Base-by-base conservation (phyloP, 2,329 filamentous ascomycete species). In the Ophiostoma himal-ulmi region DNA sequence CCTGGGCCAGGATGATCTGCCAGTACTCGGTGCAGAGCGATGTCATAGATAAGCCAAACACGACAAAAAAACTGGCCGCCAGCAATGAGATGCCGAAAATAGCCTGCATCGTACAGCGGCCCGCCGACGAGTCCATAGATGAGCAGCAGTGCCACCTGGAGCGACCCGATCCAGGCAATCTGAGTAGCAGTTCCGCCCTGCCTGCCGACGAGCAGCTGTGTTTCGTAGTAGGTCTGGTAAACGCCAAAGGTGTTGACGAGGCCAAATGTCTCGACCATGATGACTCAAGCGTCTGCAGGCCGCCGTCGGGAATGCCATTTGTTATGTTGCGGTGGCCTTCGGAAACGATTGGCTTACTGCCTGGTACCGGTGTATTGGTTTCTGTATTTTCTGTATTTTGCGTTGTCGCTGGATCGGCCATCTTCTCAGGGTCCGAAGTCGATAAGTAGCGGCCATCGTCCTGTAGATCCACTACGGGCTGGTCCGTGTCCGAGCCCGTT, bases 11-110 rank as follows among this genome's bases (percentile, higher is more conserved):
- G 66, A 78, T 69, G 68, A 78, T 74, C 70, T 78, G 77, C 71
- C 77, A 78, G 72, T 78, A 78, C 66, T 71, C 41, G 54, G 68
- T 72, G 14, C 75, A 77, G 39, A 88, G 76, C 57, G 81, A 83
- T 0, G 84, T 81, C 84, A 88, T 86, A 83, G 30, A 87, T 17
- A 88, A 75, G 10, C 83, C 82, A 65, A 88, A 83, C 30, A 88
- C 80, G 73, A 86, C 82, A 72, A 86, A 75, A 75, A 71, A 86
- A 78, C n/a, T 26, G 52, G 3, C 52, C 52, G 20, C 52, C n/a
- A 1, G 52, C 52, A 5, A 86, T 71, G 1, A 85, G 76, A 5
- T 74, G 72, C 13, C 78, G 77, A 48, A 83, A 79, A 71, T 82
- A 79, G 6, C 85, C 85, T 3, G 78, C 77, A 75, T 86, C 84